These are phyloP conservation scores for Helenozyma baotianmanensis DNA, from an alignment of 805 yeast species.

Conservation along the genomic window DNA sequence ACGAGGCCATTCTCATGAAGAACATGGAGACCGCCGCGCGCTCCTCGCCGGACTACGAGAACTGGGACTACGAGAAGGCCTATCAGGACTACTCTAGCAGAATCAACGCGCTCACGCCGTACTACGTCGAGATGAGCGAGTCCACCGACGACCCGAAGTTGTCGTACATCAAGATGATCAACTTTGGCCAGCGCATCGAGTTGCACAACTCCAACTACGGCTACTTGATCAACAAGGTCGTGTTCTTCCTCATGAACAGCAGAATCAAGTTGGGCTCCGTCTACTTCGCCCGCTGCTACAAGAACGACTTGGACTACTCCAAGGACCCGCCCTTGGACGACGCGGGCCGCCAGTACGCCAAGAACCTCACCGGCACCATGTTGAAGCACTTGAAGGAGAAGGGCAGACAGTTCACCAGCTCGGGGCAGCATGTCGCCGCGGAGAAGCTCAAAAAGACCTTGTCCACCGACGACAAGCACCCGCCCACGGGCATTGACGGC, in stretches of 20 bases:
- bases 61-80: slow-evolving; percentile 73
- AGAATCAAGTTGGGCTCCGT: slow-evolving; percentile 84
- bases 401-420: slow-evolving; percentile 27
- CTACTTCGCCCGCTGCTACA: slow-evolving; percentile 82
- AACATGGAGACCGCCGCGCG: slow-evolving; percentile 79
- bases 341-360: slow-evolving; percentile 68
- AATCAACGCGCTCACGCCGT: slow-evolving; percentile 60
- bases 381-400: slow-evolving; percentile 29
- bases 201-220: slow-evolving; percentile 82
- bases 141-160: slow-evolving; percentile 37
- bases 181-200: slow-evolving; percentile 82
- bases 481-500: slow-evolving; percentile 52
- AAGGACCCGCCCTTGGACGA: slow-evolving; percentile 79
- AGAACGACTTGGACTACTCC: slow-evolving; percentile 52
- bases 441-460: slow-evolving; percentile 10
- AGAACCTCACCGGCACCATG: slow-evolving; percentile 57
- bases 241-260: slow-evolving; percentile 87
- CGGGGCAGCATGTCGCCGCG: not conserved
- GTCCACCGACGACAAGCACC: slow-evolving; percentile 37
- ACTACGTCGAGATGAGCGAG: slow-evolving; percentile 69
- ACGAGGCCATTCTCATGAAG: slow-evolving; percentile 58
- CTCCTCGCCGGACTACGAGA: slow-evolving; percentile 79
- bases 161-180: slow-evolving; percentile 78
- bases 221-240: slow-evolving; percentile 84
- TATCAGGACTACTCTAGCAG: slow-evolving; percentile 71